Evolutionary conservation across 495 filamentous ascomycete genomes (phyloP).

Genomic region (Podospora australis): DNA sequence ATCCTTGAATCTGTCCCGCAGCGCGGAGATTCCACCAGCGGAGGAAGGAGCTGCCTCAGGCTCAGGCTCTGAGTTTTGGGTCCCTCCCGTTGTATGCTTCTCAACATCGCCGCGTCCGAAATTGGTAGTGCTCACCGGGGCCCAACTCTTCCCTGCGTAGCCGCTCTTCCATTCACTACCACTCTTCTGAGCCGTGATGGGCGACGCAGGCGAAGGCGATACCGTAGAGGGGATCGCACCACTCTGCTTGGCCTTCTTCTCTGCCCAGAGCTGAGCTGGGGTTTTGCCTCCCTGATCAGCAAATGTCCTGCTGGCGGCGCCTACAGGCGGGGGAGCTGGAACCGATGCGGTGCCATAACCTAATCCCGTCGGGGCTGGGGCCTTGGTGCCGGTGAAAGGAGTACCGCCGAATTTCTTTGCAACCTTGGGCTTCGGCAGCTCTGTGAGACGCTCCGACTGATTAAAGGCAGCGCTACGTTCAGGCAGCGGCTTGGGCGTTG

Average conservation of each 20-base stretch:
- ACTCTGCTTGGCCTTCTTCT: slow-evolving; percentile 82
- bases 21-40: slow-evolving; percentile 55
- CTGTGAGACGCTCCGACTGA: slow-evolving; percentile 73
- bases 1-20: slow-evolving; percentile 73
- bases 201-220: slow-evolving; percentile 37
- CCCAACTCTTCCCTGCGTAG: slow-evolving; percentile 84
- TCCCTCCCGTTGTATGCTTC: slow-evolving; percentile 53
- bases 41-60: slow-evolving; percentile 36
- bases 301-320: slow-evolving; percentile 82
- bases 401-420: slow-evolving; percentile 71
- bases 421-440: slow-evolving; percentile 88
- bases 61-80: slow-evolving; percentile 32
- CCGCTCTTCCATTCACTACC: slow-evolving; percentile 83
- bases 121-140: slow-evolving; percentile 64
- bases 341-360: slow-evolving; percentile 46
- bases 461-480: slow-evolving; percentile 62
- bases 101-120: slow-evolving; percentile 59
- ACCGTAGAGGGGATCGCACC: slow-evolving; percentile 42
- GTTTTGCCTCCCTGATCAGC: slow-evolving; percentile 94
- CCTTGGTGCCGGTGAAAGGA: slow-evolving; percentile 81
- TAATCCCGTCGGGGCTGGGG: slow-evolving; percentile 66
- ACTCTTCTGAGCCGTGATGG: slow-evolving; percentile 59
- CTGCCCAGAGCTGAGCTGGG: slow-evolving; percentile 92
- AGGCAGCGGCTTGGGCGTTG: slow-evolving; percentile 51
- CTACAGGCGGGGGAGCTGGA: slow-evolving; percentile 53